Percentiles rank a stretch among this genome's conserved stretches.
Evolutionary conservation across 805 yeast genomes (phyloP).

Genomic region (Zygoascus tannicola): DNA sequence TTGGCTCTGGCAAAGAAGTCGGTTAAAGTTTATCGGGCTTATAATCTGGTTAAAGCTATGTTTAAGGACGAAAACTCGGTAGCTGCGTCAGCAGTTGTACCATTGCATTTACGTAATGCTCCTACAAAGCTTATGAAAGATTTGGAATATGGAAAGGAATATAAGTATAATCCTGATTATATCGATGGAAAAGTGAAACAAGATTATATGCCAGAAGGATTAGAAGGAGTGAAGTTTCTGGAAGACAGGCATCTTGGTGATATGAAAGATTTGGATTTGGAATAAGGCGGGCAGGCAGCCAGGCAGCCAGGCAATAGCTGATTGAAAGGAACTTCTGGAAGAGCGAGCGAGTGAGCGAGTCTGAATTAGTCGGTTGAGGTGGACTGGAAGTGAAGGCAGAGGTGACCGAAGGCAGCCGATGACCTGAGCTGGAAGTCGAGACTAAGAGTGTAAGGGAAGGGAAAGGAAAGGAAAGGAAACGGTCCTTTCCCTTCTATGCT

Average conservation of each 20-base stretch:
- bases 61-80: conserved; percentile 46
- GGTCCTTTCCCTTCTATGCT: too few species aligned
- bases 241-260: conserved; percentile 33
- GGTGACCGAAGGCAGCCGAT: too few species aligned
- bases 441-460: too few species aligned
- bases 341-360: too few species aligned
- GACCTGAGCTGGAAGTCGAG: too few species aligned
- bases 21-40: conserved; percentile 75
- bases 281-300: too few species aligned
- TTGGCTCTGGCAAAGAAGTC: conserved; percentile 80
- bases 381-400: too few species aligned
- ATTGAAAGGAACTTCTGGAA: too few species aligned
- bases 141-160: conserved; percentile 72
- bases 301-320: too few species aligned
- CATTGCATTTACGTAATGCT: conserved; percentile 77
- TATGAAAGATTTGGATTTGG: conserved; percentile 12
- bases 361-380: too few species aligned
- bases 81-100: conserved; percentile 51
- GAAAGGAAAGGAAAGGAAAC: too few species aligned
- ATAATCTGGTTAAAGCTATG: conserved; percentile 53
- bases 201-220: conserved; percentile 52
- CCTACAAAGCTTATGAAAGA: conserved; percentile 89
- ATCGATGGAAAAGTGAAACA: conserved; percentile 66
- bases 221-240: conserved; percentile 42
- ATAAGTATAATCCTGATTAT: conserved; percentile 82